Evolutionary conservation across 1,139 yeast species (phyloP).

Genomic region (Torulaspora globosa): DNA sequence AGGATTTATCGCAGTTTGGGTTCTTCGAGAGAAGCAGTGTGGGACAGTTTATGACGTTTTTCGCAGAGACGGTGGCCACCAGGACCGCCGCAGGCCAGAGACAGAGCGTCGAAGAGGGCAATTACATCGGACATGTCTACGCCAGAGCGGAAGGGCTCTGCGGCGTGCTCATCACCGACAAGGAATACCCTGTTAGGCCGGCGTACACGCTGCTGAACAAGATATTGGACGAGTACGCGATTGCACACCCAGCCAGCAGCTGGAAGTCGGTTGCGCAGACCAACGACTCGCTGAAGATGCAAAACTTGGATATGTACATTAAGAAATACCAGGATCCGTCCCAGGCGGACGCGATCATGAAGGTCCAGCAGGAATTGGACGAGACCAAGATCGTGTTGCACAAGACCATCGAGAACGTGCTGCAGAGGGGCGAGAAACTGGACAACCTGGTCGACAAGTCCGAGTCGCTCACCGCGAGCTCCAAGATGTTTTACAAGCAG

Average conservation of each 20-base stretch:
- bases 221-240: constrained; percentile 81
- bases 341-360: constrained; percentile 95
- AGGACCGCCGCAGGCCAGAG: constrained; percentile 88
- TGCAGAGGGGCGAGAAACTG: constrained; percentile 93
- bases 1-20: constrained; percentile 79
- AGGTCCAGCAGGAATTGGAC: constrained; percentile 95
- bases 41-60: constrained; percentile 90
- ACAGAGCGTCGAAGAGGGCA: constrained; percentile 89
- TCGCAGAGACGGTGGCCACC: constrained; percentile 83
- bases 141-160: constrained; percentile 87
- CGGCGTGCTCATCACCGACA: constrained; percentile 90
- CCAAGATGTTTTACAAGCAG: constrained; percentile 93
- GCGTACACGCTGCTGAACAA: constrained; percentile 91
- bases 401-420: constrained; percentile 89
- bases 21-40: constrained; percentile 78
- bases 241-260: constrained; percentile 70
- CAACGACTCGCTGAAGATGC: constrained; percentile 49
- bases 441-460: constrained; percentile 93
- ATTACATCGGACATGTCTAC: constrained; percentile 86
- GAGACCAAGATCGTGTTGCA: constrained; percentile 95
- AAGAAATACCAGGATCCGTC: constrained; percentile 91
- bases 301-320: constrained; percentile 64
- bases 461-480: constrained; percentile 82
- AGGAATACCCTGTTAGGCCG: constrained; percentile 96
- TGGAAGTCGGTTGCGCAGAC: constrained; percentile 61